Base-by-base conservation (phyloP, 2,329 filamentous ascomycete genomes). In the Fusarium xyrophilum region DNA sequence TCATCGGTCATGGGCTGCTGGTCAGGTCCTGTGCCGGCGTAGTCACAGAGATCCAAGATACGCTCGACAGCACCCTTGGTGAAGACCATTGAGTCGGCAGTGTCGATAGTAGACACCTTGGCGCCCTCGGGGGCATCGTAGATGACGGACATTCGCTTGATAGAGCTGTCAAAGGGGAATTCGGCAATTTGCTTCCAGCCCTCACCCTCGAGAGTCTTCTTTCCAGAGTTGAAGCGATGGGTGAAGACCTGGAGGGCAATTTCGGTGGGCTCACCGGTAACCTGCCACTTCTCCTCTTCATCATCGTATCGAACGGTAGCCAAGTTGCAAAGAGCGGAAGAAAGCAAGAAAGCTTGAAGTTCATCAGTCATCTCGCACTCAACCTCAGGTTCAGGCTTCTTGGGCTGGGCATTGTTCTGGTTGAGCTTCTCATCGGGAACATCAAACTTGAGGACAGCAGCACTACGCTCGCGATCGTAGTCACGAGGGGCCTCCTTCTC, bases 131-230 rank as follows among this genome's bases (percentile, higher is more conserved):
- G 84, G 9, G 79, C 79, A 48, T 86, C 82, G 78, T 91, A 93
- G 46, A 93, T 84, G 58, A 93, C 90, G 12, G 89, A 91, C 91
- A 93, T 93, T 72, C 89, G 88, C 84, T 93, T 93, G 76, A 93
- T 88, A 71, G 85, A 85, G 58, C 89, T 92, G 77, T 93, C 91
- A 73, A 93, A 94, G n/a, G 91, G 90, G 65, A 91, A 92, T 73
- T 93, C 91, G 54, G 88, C 85, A 2, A 89, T 77, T 71, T 89
- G 85, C 68, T 84, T 85, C 87, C 88, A 90, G n/a, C 85, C 85
- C 8, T 80, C 75, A 5, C 73, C 77, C 59, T 85, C 83, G 5
- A 88, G 78, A 2, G 76, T 73, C 73, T 85, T 86, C 76, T 87
- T 88, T 40, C 86, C 85, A 27, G 81, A 81, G 46, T 84, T 81